Evolutionary conservation across 139 green algal genomes (phyloP).

Genomic region (Ettlia oleoabundans): DNA sequence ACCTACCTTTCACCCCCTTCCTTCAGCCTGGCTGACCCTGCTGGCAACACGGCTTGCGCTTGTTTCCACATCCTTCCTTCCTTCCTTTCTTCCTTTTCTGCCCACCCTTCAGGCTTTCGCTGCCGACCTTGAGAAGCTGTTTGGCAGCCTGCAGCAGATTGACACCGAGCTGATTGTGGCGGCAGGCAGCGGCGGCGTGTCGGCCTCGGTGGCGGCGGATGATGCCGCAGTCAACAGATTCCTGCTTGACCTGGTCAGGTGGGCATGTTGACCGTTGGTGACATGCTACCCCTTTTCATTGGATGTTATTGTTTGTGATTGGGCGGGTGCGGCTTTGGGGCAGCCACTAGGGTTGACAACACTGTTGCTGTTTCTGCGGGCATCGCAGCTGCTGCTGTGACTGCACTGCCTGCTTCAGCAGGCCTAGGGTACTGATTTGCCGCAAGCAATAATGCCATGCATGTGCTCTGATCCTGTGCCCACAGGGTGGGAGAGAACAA

Average conservation of each 20-base stretch:
- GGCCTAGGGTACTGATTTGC: no score
- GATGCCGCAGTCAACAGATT: constrained; percentile 85
- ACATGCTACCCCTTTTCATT: no score
- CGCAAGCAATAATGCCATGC: not conserved
- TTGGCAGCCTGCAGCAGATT: constrained; percentile 58
- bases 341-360: no score
- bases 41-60: not conserved
- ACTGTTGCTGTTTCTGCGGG: no score
- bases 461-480: not conserved
- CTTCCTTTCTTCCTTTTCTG: not conserved
- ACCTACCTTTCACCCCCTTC: no score
- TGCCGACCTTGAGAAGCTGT: constrained; percentile 72
- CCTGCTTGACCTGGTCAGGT: constrained; percentile 79
- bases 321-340: no score
- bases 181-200: constrained; percentile 27
- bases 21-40: no score
- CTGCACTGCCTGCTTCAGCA: no score
- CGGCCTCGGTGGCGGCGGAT: constrained; percentile 76
- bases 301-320: no score
- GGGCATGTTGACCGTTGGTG: no score
- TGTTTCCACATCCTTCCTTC: not conserved
- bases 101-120: constrained; percentile 63
- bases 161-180: constrained; percentile 46
- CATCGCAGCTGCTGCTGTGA: no score
- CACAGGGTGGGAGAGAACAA: constrained; percentile 83